Evolutionary conservation across 345 rosid species (phyloP).

Genomic region (Garcia nutans): DNA sequence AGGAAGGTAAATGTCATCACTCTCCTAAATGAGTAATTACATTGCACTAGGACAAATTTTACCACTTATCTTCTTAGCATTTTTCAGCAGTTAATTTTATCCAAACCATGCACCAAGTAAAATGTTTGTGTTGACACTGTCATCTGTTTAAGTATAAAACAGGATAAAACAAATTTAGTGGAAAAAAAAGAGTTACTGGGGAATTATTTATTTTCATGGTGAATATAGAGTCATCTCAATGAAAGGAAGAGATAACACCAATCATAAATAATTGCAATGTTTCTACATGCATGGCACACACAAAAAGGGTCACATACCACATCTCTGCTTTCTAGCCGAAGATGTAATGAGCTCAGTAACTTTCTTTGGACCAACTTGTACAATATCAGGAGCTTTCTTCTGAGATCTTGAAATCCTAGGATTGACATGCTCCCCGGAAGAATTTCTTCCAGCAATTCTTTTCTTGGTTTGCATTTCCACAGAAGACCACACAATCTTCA

Average conservation of each 20-base stretch:
- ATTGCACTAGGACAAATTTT: background rate
- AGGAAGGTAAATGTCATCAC: background rate
- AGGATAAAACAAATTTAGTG: background rate
- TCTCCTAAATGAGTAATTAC: background rate
- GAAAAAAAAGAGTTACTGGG: background rate
- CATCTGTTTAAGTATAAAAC: background rate
- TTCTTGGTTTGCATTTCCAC: slow-evolving; percentile 61
- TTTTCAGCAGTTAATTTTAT: background rate
- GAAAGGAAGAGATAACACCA: background rate
- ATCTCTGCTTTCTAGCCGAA: slow-evolving; percentile 57
- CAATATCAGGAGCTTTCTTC: slow-evolving; percentile 51
- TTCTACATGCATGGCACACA: background rate
- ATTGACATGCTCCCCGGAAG: slow-evolving; percentile 44
- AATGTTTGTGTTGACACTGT: background rate
- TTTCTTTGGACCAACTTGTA: slow-evolving; percentile 46
- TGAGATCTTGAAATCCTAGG: slow-evolving; percentile 51
- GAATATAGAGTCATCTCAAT: background rate
- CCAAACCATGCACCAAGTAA: background rate
- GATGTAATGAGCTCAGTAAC: slow-evolving; percentile 60
- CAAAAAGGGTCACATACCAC: slow-evolving; percentile 27
- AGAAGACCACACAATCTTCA: slow-evolving; percentile 9
- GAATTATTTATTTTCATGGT: background rate
- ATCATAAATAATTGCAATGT: background rate
- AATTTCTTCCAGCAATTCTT: slow-evolving; percentile 48
- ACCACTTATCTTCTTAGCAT: background rate